phyloP scores from a whole-genome alignment of 371 early-diverging fungal genomes.

The Catenaria anguillulae region DNA sequence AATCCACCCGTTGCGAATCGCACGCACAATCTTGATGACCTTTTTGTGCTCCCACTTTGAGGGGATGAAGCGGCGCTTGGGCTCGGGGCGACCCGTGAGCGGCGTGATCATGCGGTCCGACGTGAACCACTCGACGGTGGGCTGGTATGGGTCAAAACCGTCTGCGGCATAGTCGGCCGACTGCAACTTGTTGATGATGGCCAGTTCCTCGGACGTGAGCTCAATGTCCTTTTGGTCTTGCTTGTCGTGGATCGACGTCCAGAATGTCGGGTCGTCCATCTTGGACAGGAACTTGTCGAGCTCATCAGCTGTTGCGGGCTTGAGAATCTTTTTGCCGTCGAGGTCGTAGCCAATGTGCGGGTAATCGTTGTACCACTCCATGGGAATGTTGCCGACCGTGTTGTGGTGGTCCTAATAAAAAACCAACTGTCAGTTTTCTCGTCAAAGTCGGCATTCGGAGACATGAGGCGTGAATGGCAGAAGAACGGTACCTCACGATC shows the following conservation, averaged over 20 bases:
- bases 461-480: no score
- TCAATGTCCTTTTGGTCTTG: constrained; percentile 60
- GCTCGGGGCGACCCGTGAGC: constrained; percentile 64
- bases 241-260: constrained; percentile 73
- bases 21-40: constrained; percentile 89
- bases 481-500: background rate
- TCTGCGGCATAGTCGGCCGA: constrained; percentile 64
- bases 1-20: constrained; percentile 76
- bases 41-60: constrained; percentile 83
- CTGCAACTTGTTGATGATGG: constrained; percentile 76
- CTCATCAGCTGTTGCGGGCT: constrained; percentile 73
- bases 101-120: constrained; percentile 63
- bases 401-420: background rate
- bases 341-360: constrained; percentile 93
- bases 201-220: constrained; percentile 73
- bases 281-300: constrained; percentile 79
- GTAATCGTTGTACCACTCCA: constrained; percentile 91
- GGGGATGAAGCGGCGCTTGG: constrained; percentile 90
- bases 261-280: constrained; percentile 82
- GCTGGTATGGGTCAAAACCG: constrained; percentile 74
- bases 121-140: constrained; percentile 86
- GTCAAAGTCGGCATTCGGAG: no score
- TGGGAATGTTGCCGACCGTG: constrained; percentile 78
- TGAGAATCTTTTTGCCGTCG: constrained; percentile 75
- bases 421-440: no score